phyloP scores from a whole-genome alignment of 2,329 filamentous ascomycete genomes.

The Aspergillus brasiliensis region DNA sequence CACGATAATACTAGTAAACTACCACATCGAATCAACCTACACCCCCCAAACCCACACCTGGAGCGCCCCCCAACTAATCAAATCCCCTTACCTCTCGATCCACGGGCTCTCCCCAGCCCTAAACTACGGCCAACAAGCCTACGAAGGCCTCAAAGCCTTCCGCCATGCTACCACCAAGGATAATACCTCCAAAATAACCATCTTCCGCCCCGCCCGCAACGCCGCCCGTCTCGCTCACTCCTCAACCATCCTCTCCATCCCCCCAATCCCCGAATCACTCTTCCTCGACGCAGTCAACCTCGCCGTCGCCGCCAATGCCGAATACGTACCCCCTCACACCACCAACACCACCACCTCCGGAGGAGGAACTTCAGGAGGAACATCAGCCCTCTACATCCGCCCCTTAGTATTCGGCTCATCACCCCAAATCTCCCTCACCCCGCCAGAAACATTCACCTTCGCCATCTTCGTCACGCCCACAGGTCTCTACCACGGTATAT shows the following conservation, averaged over 20 bases:
- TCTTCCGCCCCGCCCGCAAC: conserved; percentile 88
- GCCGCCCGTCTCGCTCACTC: conserved; percentile 82
- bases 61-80: conserved; percentile 75
- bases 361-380: too few species aligned
- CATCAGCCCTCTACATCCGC: conserved; percentile 85
- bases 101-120: conserved; percentile 94
- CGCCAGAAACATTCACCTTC: conserved; percentile 91
- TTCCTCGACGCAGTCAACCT: conserved; percentile 77
- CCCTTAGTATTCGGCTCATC: conserved; percentile 85
- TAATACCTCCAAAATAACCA: conserved; percentile 68
- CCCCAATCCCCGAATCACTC: conserved; percentile 71
- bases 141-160: conserved; percentile 98
- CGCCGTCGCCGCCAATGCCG: conserved; percentile 85
- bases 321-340: conserved; percentile 84
- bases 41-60: conserved; percentile 71
- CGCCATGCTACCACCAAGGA: conserved; percentile 69
- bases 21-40: conserved; percentile 88
- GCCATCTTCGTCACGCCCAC: conserved; percentile 87
- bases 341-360: conserved; percentile 56
- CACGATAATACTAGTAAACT: conserved; percentile 64
- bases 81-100: conserved; percentile 80
- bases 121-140: conserved; percentile 97
- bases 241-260: conserved; percentile 79
- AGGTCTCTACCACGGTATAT: conserved; percentile 88
- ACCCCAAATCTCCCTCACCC: conserved; percentile 81